Conservation (phyloP, 805 yeast genomes). For the Starmerella apicola region DNA sequence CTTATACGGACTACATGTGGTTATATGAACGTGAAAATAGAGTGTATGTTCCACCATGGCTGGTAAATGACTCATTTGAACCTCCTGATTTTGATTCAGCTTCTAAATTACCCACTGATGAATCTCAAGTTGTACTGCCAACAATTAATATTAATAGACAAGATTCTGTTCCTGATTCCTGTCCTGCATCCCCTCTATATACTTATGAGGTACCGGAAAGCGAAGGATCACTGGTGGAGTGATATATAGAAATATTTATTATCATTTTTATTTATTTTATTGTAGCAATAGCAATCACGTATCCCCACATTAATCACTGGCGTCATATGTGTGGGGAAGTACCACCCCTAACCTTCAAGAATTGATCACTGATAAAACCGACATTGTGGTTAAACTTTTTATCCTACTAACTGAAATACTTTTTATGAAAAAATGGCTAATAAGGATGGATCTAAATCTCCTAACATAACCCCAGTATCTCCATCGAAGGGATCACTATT, state of each 20-base stretch:
- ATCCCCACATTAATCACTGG: too few relatives aligned
- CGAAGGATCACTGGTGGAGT: too few relatives aligned
- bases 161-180: slow-evolving; percentile 15
- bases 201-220: slow-evolving; percentile 17
- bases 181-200: slow-evolving; percentile 17
- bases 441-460: not conserved
- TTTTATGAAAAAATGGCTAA: too few relatives aligned
- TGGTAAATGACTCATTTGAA: not conserved
- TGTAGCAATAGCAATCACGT: too few relatives aligned
- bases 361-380: too few relatives aligned
- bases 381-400: too few relatives aligned
- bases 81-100: not conserved
- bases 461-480: not conserved
- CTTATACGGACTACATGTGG: slow-evolving; percentile 12
- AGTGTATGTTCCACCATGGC: slow-evolving; percentile 17
- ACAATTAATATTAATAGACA: slow-evolving; percentile 4
- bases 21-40: slow-evolving; percentile 13
- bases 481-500: not conserved
- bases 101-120: too few relatives aligned
- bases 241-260: too few relatives aligned
- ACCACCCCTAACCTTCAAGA: too few relatives aligned
- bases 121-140: slow-evolving; percentile 8
- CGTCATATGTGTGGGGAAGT: too few relatives aligned
- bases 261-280: too few relatives aligned
- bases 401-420: too few relatives aligned